A percentile compares a stretch with the other conserved stretches of the same genome.
phyloP scores from a whole-genome alignment of 306 rosid species.

The Fragaria vesca region DNA sequence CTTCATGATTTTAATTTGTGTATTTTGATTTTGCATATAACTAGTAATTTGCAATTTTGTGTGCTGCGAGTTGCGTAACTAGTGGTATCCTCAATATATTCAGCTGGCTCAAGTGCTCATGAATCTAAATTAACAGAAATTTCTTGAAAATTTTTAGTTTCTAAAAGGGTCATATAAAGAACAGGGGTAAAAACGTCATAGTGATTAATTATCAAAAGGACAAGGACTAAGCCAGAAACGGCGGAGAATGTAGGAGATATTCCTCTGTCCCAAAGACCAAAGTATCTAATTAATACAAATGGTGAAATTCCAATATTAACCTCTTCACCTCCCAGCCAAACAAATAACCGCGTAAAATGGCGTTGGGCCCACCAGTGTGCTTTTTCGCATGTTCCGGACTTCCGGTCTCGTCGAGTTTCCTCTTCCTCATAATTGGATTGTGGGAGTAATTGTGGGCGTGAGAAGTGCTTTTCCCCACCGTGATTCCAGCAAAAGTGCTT shows the following conservation, averaged over 20 bases:
- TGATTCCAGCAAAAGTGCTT: constrained; percentile 2
- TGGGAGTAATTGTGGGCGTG: neutral
- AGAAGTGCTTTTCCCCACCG: neutral
- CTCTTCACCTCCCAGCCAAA: neutral
- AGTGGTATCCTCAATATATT: too few species aligned
- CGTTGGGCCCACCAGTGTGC: neutral
- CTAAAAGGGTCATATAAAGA: too few species aligned
- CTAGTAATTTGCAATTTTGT: too few species aligned
- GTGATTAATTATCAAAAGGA: neutral
- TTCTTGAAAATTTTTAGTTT: too few species aligned
- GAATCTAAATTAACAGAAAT: too few species aligned
- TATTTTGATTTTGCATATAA: too few species aligned
- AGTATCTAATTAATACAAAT: neutral
- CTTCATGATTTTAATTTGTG: too few species aligned
- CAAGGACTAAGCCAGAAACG: neutral
- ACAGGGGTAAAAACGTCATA: too few species aligned
- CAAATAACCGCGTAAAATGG: neutral
- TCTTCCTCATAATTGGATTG: neutral
- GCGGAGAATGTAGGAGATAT: neutral
- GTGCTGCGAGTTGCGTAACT: too few species aligned
- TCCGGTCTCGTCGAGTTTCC: neutral
- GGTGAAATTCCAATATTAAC: neutral
- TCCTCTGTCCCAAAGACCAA: neutral
- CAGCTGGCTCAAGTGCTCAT: too few species aligned
- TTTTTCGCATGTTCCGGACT: neutral